These are phyloP conservation scores for Eucalyptus erythrocorys DNA, from an alignment of 345 rosid genomes.

Conservation along the genomic window DNA sequence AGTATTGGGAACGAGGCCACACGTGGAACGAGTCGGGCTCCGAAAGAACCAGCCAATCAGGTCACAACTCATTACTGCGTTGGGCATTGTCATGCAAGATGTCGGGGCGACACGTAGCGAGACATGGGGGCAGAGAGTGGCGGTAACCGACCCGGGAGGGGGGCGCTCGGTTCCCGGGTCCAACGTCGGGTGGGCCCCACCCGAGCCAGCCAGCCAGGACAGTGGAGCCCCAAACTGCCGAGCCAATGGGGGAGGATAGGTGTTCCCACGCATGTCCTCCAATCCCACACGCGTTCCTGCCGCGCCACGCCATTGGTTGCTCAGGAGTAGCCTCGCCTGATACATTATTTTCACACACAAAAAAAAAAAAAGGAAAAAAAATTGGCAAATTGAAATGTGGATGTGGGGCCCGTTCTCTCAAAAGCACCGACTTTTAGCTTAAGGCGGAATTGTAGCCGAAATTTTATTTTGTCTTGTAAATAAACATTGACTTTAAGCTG, in stretches of 20 bases:
- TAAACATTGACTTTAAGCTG: not conserved
- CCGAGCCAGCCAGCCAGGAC: not conserved
- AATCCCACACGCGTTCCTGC: slow-evolving; percentile 48
- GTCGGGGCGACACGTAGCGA: not conserved
- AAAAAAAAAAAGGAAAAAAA: not conserved
- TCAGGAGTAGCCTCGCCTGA: not conserved
- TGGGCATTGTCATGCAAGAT: not conserved
- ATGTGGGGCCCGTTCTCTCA: not conserved
- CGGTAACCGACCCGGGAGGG: not conserved
- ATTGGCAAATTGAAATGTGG: not conserved
- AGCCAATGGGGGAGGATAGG: slow-evolving; percentile 23
- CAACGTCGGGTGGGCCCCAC: not conserved
- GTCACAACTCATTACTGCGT: not conserved
- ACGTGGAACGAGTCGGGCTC: not conserved
- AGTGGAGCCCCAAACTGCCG: not conserved
- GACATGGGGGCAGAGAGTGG: not conserved
- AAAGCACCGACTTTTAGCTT: too few relatives aligned
- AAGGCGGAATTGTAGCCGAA: too few relatives aligned
- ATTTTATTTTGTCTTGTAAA: too few relatives aligned
- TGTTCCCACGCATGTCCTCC: slow-evolving; percentile 81
- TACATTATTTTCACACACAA: not conserved
- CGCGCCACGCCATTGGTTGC: not conserved
- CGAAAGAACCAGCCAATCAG: not conserved
- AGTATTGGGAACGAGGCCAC: not conserved
- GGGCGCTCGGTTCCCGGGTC: not conserved